phyloP scores from a whole-genome alignment of 2,329 filamentous ascomycete genomes.

The Penicillium sp. region DNA sequence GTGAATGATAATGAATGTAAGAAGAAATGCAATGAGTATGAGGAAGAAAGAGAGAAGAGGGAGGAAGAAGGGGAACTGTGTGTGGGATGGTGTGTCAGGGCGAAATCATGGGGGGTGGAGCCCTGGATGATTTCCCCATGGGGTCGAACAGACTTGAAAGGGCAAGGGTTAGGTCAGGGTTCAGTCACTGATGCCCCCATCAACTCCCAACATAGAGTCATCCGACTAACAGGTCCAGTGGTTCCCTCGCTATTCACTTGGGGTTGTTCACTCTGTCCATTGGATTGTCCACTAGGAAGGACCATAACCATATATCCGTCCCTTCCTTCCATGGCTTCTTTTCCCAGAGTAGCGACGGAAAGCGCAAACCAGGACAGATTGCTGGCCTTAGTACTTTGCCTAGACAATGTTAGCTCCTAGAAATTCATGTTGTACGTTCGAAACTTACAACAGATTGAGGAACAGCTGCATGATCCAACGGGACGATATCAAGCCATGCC shows the following conservation, averaged over 20 bases:
- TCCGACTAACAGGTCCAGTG: neutral
- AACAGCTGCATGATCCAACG: slow-evolving; percentile 42
- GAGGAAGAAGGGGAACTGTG: neutral
- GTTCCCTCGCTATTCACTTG: neutral
- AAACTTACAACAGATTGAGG: slow-evolving; percentile 36
- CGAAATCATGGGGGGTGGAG: neutral
- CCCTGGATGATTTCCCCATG: neutral
- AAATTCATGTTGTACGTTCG: neutral
- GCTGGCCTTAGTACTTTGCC: slow-evolving; percentile 14
- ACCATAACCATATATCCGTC: slow-evolving; percentile 41
- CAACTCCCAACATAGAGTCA: slow-evolving; percentile 42
- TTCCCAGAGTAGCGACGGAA: slow-evolving; percentile 33
- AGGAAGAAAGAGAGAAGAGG: neutral
- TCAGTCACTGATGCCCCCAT: slow-evolving; percentile 30
- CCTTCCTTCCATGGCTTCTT: slow-evolving; percentile 38
- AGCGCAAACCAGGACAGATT: slow-evolving; percentile 36
- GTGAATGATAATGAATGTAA: neutral
- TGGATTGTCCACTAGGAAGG: slow-evolving; percentile 9
- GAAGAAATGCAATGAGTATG: neutral
- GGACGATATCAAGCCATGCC: slow-evolving; percentile 43
- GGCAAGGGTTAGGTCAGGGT: slow-evolving; percentile 6
- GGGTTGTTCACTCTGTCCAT: neutral
- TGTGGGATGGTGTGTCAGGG: neutral
- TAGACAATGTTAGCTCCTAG: slow-evolving; percentile 12
- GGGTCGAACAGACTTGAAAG: neutral